phyloP scores from a whole-genome alignment of 441 rosid species.

The Eruca vesicaria region DNA sequence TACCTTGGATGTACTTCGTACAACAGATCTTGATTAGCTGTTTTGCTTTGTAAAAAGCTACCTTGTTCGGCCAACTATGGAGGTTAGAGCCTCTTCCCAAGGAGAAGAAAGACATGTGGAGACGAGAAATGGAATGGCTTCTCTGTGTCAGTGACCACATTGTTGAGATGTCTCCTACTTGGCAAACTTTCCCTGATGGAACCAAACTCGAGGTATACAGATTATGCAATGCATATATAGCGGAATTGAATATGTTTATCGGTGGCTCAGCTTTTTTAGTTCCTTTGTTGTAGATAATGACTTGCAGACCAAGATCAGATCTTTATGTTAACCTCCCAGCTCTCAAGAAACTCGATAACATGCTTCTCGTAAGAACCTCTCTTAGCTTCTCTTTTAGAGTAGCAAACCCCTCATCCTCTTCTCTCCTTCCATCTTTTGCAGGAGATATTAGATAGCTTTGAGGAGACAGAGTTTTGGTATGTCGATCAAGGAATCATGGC shows the following conservation, averaged over 20 bases:
- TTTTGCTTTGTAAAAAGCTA: conserved; percentile 46
- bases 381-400: neutral
- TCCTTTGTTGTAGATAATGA: conserved; percentile 72
- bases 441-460: conserved; percentile 90
- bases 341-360: conserved; percentile 86
- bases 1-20: conserved; percentile 1
- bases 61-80: conserved; percentile 96
- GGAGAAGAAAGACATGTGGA: conserved; percentile 96
- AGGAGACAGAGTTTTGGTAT: conserved; percentile 86
- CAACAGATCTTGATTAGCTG: neutral
- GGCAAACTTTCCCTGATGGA: conserved; percentile 96
- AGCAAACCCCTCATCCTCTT: neutral
- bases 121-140: conserved; percentile 98
- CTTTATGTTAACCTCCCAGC: conserved; percentile 88
- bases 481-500: conserved; percentile 91
- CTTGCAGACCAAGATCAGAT: conserved; percentile 90
- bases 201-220: conserved; percentile 80
- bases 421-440: conserved; percentile 34
- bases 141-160: conserved; percentile 92
- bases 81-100: conserved; percentile 74
- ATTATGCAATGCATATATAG: no score
- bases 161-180: conserved; percentile 87
- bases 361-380: conserved; percentile 74
- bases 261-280: neutral
- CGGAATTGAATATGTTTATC: no score